A percentile compares a stretch with the other conserved stretches of the same genome.
phyloP scores from a whole-genome alignment of 208 protist genomes.

The Leishmania tarentolae region DNA sequence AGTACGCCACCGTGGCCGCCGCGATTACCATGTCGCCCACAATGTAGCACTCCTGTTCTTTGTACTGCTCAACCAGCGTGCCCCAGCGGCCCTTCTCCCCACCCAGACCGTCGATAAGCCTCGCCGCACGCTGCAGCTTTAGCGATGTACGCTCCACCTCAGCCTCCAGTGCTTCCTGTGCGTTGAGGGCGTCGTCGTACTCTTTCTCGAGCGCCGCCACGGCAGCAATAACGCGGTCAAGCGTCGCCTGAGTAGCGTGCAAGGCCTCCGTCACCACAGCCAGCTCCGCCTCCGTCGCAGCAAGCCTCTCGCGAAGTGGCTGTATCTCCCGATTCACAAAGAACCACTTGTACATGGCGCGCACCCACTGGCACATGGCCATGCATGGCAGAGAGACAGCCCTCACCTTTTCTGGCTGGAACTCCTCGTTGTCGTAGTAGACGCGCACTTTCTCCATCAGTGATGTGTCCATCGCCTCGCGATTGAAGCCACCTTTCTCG shows the following conservation, averaged over 20 bases:
- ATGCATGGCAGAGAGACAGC: conserved; percentile 96
- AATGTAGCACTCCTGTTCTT: conserved; percentile 78
- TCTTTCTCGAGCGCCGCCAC: conserved; percentile 94
- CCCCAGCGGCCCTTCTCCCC: conserved; percentile 96
- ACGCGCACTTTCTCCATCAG: conserved; percentile 94
- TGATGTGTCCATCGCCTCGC: conserved; percentile 93
- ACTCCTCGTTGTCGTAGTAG: conserved; percentile 94
- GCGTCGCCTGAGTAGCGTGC: conserved; percentile 81
- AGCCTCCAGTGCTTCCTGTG: conserved; percentile 93
- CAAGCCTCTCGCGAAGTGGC: conserved; percentile 90
- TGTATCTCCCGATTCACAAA: conserved; percentile 95
- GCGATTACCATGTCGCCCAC: conserved; percentile 97
- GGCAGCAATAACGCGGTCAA: conserved; percentile 93
- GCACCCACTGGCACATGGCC: conserved; percentile 98
- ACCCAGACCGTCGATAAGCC: conserved; percentile 96
- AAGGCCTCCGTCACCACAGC: conserved; percentile 89
- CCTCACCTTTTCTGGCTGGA: conserved; percentile 91
- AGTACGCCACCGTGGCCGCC: conserved; percentile 95
- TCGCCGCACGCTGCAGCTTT: conserved; percentile 95
- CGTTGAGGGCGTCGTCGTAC: conserved; percentile 90
- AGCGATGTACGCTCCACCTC: conserved; percentile 94
- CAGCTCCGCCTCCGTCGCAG: conserved; percentile 90
- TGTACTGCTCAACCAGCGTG: conserved; percentile 90
- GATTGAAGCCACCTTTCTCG: conserved; percentile 89
- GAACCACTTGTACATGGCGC: conserved; percentile 98